phyloP scores from a whole-genome alignment of 2,329 filamentous ascomycete species.

The Elsinoe ampelina region DNA sequence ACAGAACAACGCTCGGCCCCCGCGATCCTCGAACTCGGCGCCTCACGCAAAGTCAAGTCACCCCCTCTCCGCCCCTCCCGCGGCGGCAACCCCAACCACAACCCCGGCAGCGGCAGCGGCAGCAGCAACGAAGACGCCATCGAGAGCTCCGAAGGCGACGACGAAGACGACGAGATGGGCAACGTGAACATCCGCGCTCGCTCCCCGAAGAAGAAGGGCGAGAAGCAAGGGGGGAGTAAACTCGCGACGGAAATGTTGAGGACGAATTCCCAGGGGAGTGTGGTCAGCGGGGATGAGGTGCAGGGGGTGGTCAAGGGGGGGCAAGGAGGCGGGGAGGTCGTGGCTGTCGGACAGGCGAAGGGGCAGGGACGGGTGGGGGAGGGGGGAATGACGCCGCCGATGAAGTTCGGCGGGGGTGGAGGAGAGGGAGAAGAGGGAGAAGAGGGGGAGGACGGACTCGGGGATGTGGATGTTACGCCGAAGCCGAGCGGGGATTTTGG shows the following conservation, averaged over 20 bases:
- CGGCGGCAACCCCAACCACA: slow-evolving; percentile 20
- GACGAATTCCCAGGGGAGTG: slow-evolving; percentile 85
- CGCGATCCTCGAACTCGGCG: slow-evolving; percentile 25
- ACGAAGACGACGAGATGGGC: slow-evolving; percentile 87
- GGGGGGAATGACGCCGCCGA: slow-evolving; percentile 16
- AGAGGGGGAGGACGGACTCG: not conserved
- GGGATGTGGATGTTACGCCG: slow-evolving; percentile 10
- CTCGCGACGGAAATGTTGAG: slow-evolving; percentile 97
- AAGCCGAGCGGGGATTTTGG: not conserved
- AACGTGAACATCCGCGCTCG: slow-evolving; percentile 41
- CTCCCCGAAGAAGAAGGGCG: slow-evolving; percentile 45
- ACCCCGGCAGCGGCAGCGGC: not conserved
- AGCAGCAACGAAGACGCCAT: slow-evolving; percentile 1
- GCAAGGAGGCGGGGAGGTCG: not conserved
- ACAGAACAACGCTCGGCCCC: slow-evolving; percentile 60
- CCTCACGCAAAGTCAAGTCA: not conserved
- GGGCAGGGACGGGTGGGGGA: slow-evolving; percentile 2
- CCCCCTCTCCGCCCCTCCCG: slow-evolving; percentile 36
- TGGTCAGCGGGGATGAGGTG: slow-evolving; percentile 41
- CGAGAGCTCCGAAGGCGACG: slow-evolving; percentile 67
- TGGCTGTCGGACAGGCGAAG: not conserved
- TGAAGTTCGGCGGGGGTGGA: slow-evolving; percentile 14
- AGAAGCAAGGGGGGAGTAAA: slow-evolving; percentile 63
- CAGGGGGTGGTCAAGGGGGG: slow-evolving; percentile 22
- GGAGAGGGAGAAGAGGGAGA: slow-evolving; percentile 2